Evolutionary conservation across 345 rosid genomes (phyloP).

Genomic region (Balakata baccata): DNA sequence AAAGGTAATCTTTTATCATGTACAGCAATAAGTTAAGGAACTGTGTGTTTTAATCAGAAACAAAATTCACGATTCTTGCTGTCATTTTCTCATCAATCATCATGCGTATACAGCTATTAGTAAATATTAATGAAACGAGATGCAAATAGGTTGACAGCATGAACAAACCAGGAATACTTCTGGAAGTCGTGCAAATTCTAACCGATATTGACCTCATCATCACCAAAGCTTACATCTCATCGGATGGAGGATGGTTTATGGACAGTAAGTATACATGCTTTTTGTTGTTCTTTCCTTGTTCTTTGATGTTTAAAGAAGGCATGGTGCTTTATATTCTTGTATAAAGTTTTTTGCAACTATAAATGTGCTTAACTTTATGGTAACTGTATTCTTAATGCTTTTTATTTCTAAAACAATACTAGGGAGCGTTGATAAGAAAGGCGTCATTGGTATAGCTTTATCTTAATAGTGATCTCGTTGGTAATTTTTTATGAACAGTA

Average conservation of each 20-base stretch:
- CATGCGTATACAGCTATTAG: neutral
- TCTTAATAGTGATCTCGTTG: neutral
- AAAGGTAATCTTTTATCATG: slow-evolving; percentile 45
- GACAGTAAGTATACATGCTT: slow-evolving; percentile 49
- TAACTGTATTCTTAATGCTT: neutral
- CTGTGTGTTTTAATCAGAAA: neutral
- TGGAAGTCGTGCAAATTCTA: slow-evolving; percentile 91
- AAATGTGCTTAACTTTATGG: neutral
- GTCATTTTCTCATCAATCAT: neutral
- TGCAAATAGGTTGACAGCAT: slow-evolving; percentile 74
- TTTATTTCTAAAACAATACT: neutral
- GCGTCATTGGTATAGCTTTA: neutral
- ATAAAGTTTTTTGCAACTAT: neutral
- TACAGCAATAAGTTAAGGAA: neutral
- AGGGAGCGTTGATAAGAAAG: neutral
- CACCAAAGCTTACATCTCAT: slow-evolving; percentile 88
- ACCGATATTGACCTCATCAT: slow-evolving; percentile 84
- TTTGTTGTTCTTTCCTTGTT: neutral
- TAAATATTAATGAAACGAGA: neutral
- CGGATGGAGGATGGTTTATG: slow-evolving; percentile 99
- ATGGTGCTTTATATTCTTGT: neutral
- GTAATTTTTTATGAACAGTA: slow-evolving; percentile 36
- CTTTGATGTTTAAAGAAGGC: neutral
- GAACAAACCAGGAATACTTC: slow-evolving; percentile 90
- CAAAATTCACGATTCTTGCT: neutral